Percentiles rank a stretch among this genome's conserved stretches.
phyloP scores from a whole-genome alignment of 2,329 filamentous ascomycete genomes.

The Curvularia lunata region DNA sequence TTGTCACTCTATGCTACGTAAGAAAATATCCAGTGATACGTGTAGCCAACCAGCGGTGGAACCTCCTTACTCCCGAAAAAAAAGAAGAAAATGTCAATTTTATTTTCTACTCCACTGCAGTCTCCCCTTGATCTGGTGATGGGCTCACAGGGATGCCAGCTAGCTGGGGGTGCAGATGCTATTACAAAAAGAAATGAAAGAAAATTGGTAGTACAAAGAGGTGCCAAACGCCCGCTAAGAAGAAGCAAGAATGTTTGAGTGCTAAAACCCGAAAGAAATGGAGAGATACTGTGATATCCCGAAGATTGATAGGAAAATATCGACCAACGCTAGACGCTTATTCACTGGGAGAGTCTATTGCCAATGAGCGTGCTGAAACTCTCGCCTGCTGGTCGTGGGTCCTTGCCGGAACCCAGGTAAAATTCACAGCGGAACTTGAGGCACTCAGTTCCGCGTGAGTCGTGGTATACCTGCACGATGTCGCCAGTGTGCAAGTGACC shows the following conservation, averaged over 20 bases:
- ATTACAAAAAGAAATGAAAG: background rate
- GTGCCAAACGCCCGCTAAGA: constrained; percentile 7
- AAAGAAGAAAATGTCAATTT: background rate
- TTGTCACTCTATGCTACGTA: background rate
- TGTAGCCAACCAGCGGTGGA: background rate
- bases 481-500: constrained; percentile 79
- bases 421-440: constrained; percentile 55
- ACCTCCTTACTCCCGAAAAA: background rate
- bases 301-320: background rate
- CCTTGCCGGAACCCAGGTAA: constrained; percentile 48
- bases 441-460: constrained; percentile 41
- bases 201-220: background rate
- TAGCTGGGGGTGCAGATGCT: background rate
- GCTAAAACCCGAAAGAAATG: background rate
- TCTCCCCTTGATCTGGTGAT: background rate
- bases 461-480: constrained; percentile 72
- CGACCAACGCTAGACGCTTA: background rate
- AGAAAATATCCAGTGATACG: background rate
- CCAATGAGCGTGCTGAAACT: constrained; percentile 34
- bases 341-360: constrained; percentile 18
- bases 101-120: background rate
- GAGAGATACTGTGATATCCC: background rate
- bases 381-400: constrained; percentile 34
- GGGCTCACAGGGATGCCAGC: background rate
- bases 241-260: background rate